Conservation (phyloP, 2,329 filamentous ascomycete genomes). For the Sporothrix brasiliensis region DNA sequence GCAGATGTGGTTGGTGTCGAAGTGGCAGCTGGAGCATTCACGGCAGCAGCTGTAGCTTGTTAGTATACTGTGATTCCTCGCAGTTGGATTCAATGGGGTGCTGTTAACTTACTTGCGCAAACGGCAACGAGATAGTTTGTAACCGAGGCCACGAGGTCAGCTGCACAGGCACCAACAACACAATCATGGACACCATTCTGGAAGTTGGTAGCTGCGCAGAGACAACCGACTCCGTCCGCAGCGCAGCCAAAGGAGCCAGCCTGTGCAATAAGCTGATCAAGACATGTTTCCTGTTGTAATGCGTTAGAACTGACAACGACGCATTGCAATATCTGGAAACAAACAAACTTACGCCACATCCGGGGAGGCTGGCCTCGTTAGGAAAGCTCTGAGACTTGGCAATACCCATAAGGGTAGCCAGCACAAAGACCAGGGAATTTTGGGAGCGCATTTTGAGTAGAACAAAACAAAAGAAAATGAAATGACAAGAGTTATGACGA, state of each 20-base stretch:
- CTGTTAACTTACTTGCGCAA: conserved; percentile 35
- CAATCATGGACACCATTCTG: conserved; percentile 36
- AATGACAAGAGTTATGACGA: background rate
- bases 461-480: conserved; percentile 8
- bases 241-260: conserved; percentile 33
- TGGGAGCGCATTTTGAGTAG: conserved; percentile 31
- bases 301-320: background rate
- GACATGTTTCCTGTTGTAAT: conserved; percentile 35
- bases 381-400: conserved; percentile 32
- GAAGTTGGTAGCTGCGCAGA: conserved; percentile 35
- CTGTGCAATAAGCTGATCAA: conserved; percentile 32
- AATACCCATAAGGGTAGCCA: conserved; percentile 26
- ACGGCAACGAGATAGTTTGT: conserved; percentile 35
- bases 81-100: too few relatives aligned
- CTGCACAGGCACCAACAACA: conserved; percentile 32
- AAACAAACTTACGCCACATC: conserved; percentile 35
- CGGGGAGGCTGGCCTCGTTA: conserved; percentile 32
- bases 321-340: background rate
- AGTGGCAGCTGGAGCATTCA: conserved; percentile 16
- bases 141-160: conserved; percentile 33
- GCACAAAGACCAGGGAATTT: conserved; percentile 20
- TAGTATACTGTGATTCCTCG: background rate
- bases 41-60: conserved; percentile 19
- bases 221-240: conserved; percentile 32
- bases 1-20: conserved; percentile 21